Evolutionary conservation across 2,329 filamentous ascomycete species (phyloP).

Genomic region (Penicillium sp.): DNA sequence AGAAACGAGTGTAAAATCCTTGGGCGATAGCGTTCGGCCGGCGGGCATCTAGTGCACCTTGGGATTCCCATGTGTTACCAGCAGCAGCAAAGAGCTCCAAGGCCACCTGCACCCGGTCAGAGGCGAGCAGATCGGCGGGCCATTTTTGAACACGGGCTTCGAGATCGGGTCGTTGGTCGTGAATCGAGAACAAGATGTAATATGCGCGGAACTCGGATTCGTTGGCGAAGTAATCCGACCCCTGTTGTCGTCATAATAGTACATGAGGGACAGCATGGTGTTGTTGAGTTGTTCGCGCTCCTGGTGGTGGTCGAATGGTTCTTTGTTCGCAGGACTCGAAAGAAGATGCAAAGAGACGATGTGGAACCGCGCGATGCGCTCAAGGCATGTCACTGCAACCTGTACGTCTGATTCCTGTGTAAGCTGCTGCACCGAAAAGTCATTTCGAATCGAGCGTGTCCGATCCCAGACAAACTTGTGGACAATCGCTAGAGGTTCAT

Average conservation of each 20-base stretch:
- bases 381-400: constrained; percentile 61
- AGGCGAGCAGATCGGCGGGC: constrained; percentile 52
- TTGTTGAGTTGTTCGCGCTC: constrained; percentile 67
- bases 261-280: constrained; percentile 62
- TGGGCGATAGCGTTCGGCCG: constrained; percentile 57
- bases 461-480: constrained; percentile 68
- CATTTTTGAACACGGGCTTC: constrained; percentile 61
- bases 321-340: constrained; percentile 52
- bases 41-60: constrained; percentile 54
- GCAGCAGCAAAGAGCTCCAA: constrained; percentile 60
- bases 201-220: constrained; percentile 68
- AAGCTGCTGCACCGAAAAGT: constrained; percentile 65
- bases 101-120: constrained; percentile 58
- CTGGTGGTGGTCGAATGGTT: constrained; percentile 59
- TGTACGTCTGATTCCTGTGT: constrained; percentile 58
- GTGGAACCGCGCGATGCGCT: constrained; percentile 65
- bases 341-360: constrained; percentile 64
- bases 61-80: constrained; percentile 54
- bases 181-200: constrained; percentile 59
- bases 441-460: constrained; percentile 65
- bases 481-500: constrained; percentile 53
- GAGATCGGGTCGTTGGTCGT: constrained; percentile 55
- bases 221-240: constrained; percentile 53
- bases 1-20: constrained; percentile 61
- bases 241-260: constrained; percentile 61